These are phyloP conservation scores for Dysphania ambrosioides DNA, from an alignment of 148 eudicot genomes.

Conservation along the genomic window DNA sequence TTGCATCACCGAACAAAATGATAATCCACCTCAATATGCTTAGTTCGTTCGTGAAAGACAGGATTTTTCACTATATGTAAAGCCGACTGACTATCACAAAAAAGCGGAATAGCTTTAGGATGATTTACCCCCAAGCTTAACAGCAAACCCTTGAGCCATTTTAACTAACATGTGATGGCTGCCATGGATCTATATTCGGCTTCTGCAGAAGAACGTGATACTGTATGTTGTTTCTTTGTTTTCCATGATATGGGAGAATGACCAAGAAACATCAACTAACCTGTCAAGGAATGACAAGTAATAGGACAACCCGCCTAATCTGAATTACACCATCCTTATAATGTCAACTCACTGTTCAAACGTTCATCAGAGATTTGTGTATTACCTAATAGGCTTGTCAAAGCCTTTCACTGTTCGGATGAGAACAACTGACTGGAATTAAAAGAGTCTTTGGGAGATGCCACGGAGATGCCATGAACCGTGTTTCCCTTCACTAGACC, in stretches of 20 bases:
- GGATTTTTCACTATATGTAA: no score
- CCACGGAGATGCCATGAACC: no score
- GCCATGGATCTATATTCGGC: neutral
- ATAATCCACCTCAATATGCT: constrained; percentile 8
- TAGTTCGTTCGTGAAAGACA: neutral
- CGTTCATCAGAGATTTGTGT: no score
- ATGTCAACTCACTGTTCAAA: no score
- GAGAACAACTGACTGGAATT: no score
- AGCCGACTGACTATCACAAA: no score
- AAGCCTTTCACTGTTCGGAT: no score
- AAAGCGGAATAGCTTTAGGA: no score
- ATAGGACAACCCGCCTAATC: neutral
- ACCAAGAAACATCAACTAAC: neutral
- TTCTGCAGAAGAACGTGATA: neutral
- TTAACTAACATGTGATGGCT: neutral
- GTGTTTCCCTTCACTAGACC: no score
- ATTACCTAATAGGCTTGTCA: no score
- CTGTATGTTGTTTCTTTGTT: neutral
- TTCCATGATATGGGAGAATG: neutral
- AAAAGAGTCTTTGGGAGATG: no score
- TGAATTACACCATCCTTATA: neutral
- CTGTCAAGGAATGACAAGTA: neutral
- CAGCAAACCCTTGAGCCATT: neutral
- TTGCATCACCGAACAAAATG: neutral
- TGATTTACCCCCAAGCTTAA: no score